Percentiles rank a stretch among this genome's conserved stretches.
These are phyloP conservation scores for Cardiospermum halicacabum DNA, from an alignment of 345 rosid species.

Conservation along the genomic window DNA sequence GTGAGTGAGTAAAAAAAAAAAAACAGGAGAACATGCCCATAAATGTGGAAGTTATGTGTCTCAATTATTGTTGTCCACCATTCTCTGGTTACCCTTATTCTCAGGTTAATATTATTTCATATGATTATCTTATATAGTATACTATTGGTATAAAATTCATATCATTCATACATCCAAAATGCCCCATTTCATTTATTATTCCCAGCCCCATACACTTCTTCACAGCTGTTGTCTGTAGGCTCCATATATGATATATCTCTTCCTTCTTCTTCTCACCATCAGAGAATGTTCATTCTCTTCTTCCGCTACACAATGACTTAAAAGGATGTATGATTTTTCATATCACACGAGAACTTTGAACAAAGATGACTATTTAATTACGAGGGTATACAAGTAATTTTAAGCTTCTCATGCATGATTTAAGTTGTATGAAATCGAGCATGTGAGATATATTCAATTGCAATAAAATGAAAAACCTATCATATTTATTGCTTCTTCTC, in stretches of 20 bases:
- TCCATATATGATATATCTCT: background rate
- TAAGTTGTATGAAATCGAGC: background rate
- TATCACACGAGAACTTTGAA: too few species aligned
- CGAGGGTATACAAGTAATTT: background rate
- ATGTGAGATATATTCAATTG: background rate
- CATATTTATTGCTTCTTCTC: background rate
- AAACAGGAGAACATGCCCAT: background rate
- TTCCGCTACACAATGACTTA: too few species aligned
- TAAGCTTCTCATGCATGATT: background rate
- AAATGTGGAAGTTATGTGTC: background rate
- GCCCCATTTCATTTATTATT: constrained; percentile 23
- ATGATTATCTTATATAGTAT: too few species aligned
- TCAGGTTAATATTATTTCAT: constrained; percentile 19
- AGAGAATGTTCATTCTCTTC: too few species aligned
- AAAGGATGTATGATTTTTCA: too few species aligned
- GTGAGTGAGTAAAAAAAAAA: too few species aligned
- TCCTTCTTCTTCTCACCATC: too few species aligned
- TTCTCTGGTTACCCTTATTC: constrained; percentile 4
- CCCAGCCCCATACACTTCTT: constrained; percentile 6
- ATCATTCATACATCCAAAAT: too few species aligned
- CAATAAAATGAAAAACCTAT: background rate
- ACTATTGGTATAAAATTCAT: too few species aligned
- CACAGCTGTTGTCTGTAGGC: background rate
- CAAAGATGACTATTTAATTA: too few species aligned
- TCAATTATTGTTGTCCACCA: constrained; percentile 11